A percentile compares a stretch with the other conserved stretches of the same genome.
These are phyloP conservation scores for Didymella pinodella DNA, from an alignment of 2,329 filamentous ascomycete genomes.

Conservation along the genomic window DNA sequence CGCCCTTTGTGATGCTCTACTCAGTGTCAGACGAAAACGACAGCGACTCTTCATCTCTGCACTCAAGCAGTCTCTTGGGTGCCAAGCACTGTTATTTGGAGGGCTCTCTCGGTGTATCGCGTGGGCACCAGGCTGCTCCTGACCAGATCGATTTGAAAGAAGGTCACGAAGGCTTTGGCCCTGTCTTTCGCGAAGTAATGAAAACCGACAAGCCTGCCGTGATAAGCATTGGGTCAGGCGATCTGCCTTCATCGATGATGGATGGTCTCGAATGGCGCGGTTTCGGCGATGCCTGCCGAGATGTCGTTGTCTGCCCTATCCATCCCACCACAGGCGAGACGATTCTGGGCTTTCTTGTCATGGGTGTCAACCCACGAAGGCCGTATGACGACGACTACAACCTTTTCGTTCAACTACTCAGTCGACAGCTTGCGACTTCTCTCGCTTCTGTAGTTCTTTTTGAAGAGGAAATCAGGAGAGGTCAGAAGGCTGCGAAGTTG, in stretches of 20 bases:
- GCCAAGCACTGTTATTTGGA: constrained; percentile 74
- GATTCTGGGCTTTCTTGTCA: constrained; percentile 78
- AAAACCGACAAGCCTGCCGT: constrained; percentile 71
- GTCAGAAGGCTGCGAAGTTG: constrained; percentile 75
- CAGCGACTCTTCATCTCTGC: constrained; percentile 74
- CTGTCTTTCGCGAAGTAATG: constrained; percentile 79
- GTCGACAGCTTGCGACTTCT: constrained; percentile 78
- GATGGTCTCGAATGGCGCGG: constrained; percentile 74
- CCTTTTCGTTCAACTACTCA: constrained; percentile 77
- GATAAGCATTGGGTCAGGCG: constrained; percentile 71
- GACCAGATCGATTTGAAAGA: constrained; percentile 71
- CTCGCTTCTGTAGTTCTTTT: constrained; percentile 83
- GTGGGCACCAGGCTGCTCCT: constrained; percentile 68
- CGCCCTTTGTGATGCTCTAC: constrained; percentile 80
- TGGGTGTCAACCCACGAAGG: constrained; percentile 79
- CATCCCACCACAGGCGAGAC: constrained; percentile 77
- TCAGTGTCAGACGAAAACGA: constrained; percentile 75
- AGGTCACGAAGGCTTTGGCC: constrained; percentile 76
- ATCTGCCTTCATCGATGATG: constrained; percentile 70
- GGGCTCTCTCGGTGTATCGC: constrained; percentile 73
- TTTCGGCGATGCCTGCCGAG: constrained; percentile 73
- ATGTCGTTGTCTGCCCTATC: constrained; percentile 79
- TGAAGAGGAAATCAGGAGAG: constrained; percentile 80
- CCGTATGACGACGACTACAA: constrained; percentile 84
- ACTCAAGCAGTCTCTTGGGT: constrained; percentile 70